Percentiles rank a stretch among this genome's conserved stretches.
These are phyloP conservation scores for Saccharomycopsis javanensis DNA, from an alignment of 805 yeast genomes.

Conservation along the genomic window DNA sequence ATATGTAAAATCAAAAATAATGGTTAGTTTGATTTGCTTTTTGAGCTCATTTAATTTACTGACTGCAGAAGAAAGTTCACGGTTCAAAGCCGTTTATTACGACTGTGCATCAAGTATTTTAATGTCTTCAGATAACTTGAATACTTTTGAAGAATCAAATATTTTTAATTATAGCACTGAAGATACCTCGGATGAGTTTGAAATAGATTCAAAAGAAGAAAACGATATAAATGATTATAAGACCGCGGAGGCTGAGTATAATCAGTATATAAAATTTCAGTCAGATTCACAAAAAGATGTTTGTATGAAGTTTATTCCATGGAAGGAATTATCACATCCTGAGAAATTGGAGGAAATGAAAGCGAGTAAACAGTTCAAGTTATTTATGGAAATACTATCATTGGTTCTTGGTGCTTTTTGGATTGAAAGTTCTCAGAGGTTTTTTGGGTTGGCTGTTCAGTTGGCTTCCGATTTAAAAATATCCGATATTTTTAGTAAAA, in stretches of 20 bases:
- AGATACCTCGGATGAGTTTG: neutral
- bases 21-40: conserved; percentile 50
- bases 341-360: conserved; percentile 15
- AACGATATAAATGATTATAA: neutral
- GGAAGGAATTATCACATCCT: conserved; percentile 33
- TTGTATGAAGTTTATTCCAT: conserved; percentile 16
- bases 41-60: conserved; percentile 37
- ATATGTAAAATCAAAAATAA: conserved; percentile 48
- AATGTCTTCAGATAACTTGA: neutral
- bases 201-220: neutral
- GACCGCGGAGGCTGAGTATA: conserved; percentile 8
- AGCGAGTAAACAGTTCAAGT: conserved; percentile 13
- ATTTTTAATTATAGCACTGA: neutral
- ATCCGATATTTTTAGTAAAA: neutral
- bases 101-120: neutral
- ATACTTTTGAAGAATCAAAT: neutral
- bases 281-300: conserved; percentile 21
- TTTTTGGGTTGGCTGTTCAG: conserved; percentile 60
- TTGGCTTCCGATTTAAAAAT: conserved; percentile 46
- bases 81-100: neutral
- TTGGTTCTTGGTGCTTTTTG: conserved; percentile 59
- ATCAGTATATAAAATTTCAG: conserved; percentile 7
- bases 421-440: conserved; percentile 56
- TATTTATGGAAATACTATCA: conserved; percentile 45
- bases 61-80: neutral